Evolutionary conservation across 2,329 filamentous ascomycete genomes (phyloP).

Genomic region (Diaporthe ilicicola): DNA sequence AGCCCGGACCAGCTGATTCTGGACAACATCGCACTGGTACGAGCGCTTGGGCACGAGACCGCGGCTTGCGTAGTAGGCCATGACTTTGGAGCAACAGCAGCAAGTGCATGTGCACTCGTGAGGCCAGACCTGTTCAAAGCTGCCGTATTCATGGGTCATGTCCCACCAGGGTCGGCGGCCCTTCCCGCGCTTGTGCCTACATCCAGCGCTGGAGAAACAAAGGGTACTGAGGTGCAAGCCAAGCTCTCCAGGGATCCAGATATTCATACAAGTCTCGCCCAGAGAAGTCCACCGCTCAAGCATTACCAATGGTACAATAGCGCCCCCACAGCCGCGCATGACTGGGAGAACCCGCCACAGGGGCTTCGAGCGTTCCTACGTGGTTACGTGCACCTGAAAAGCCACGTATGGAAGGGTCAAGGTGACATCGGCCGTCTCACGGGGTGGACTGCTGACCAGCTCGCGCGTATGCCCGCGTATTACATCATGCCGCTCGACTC

Average conservation of each 20-base stretch:
- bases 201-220: background rate
- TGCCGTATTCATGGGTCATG: conserved; percentile 70
- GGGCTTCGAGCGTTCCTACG: conserved; percentile 66
- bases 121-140: conserved; percentile 71
- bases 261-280: conserved; percentile 64
- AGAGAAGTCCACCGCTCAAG: conserved; percentile 65
- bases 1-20: conserved; percentile 14
- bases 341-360: conserved; percentile 45
- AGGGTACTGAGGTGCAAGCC: rapidly evolving
- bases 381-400: conserved; percentile 75
- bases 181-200: background rate
- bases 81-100: conserved; percentile 70
- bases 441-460: conserved; percentile 63
- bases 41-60: conserved; percentile 63
- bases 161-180: conserved; percentile 61
- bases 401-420: conserved; percentile 61
- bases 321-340: conserved; percentile 57
- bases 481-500: conserved; percentile 70
- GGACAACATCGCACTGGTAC: conserved; percentile 55
- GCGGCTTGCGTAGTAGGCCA: conserved; percentile 65
- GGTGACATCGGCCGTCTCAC: conserved; percentile 63
- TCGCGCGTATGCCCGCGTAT: conserved; percentile 71
- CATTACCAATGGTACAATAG: conserved; percentile 77
- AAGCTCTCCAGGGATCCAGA: conserved; percentile 41
- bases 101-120: conserved; percentile 65